Evolutionary conservation across 345 rosid species (phyloP).

Genomic region (Clausena lansium): DNA sequence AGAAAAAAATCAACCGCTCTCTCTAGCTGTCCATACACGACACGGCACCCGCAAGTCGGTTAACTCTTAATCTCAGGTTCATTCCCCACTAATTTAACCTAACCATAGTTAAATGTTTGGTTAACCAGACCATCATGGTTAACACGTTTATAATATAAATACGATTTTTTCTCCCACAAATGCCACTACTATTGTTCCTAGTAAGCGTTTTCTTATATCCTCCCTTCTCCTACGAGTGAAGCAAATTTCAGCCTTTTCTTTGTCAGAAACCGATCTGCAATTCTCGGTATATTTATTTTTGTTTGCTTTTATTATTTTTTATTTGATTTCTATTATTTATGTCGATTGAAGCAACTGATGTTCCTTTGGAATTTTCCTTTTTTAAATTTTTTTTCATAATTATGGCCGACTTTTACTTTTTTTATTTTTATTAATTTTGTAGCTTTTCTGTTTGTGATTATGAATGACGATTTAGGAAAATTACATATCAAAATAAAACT

Average conservation of each 20-base stretch:
- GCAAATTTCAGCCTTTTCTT: not conserved
- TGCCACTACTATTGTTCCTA: too few species aligned
- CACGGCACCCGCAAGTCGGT: not conserved
- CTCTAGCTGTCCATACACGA: not conserved
- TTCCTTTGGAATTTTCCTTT: too few species aligned
- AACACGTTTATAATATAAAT: not conserved
- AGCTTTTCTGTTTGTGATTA: too few species aligned
- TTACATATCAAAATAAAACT: too few species aligned
- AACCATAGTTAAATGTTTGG: conserved; percentile 9
- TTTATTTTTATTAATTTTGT: too few species aligned
- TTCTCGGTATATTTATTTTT: not conserved
- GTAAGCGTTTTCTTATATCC: too few species aligned
- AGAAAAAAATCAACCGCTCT: too few species aligned
- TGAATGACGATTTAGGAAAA: too few species aligned
- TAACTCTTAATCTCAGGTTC: not conserved
- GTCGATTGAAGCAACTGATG: not conserved
- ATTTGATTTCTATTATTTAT: not conserved
- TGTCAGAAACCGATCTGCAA: not conserved
- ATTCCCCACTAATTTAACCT: not conserved
- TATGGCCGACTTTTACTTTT: too few species aligned
- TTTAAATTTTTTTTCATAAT: too few species aligned
- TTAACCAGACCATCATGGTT: not conserved
- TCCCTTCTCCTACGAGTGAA: too few species aligned
- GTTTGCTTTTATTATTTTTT: not conserved
- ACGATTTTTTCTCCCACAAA: too few species aligned